phyloP scores from a whole-genome alignment of 768 basidiomycete genomes.

The Cyclocybe aegerita region DNA sequence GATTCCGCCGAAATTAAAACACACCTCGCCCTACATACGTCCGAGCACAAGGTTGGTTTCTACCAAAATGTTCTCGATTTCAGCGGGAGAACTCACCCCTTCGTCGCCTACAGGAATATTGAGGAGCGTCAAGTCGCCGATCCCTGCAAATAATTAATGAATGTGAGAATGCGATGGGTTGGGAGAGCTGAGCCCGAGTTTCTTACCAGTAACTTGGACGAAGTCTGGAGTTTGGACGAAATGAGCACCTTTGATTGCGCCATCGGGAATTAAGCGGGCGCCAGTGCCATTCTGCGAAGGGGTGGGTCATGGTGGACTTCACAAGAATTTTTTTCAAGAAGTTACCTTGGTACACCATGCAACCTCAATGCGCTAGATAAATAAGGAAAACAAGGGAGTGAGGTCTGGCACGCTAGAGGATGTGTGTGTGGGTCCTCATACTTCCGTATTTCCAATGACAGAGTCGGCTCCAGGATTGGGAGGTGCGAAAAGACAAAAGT shows the following conservation, averaged over 20 bases:
- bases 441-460: slow-evolving; percentile 63
- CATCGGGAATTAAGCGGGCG: slow-evolving; percentile 69
- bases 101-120: slow-evolving; percentile 61
- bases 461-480: slow-evolving; percentile 50
- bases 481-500: slow-evolving; percentile 43
- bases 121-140: slow-evolving; percentile 63
- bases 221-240: slow-evolving; percentile 76
- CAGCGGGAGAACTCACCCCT: slow-evolving; percentile 37
- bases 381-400: not conserved
- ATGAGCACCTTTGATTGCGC: slow-evolving; percentile 65
- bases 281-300: slow-evolving; percentile 52
- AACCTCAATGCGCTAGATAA: slow-evolving; percentile 37
- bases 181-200: slow-evolving; percentile 3
- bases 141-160: slow-evolving; percentile 34
- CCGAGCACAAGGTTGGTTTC: not conserved
- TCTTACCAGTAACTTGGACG: slow-evolving; percentile 63
- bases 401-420: not conserved
- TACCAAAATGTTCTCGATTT: not conserved
- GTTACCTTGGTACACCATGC: slow-evolving; percentile 43
- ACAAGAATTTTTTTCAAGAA: not conserved
- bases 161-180: not conserved
- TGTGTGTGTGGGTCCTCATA: slow-evolving; percentile 17
- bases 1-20: not conserved
- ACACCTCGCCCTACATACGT: slow-evolving; percentile 15
- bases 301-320: not conserved